Base-by-base conservation (phyloP, 1,284 basidiomycete species). In the Pterulicium gracile region DNA sequence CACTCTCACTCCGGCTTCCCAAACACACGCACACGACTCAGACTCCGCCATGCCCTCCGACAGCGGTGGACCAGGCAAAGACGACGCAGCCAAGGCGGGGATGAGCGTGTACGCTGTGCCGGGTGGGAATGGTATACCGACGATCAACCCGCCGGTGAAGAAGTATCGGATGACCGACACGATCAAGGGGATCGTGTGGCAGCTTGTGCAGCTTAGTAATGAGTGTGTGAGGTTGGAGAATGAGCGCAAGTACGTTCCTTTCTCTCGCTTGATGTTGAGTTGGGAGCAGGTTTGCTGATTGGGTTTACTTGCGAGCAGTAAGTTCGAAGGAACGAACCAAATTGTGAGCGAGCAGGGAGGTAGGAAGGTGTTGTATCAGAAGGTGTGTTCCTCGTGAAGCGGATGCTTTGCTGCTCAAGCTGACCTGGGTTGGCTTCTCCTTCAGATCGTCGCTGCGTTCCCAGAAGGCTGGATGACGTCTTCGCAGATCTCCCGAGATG, bases 161-260 rank as follows among this genome's bases (percentile, higher is more conserved):
- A 77, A 77, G 60, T 88, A 81, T 55, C 65, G 81, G 13, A 62
- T 88, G 64, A 86, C 81, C 44, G 86, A 89, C 51, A 61, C 63
- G 52, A 87, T 89, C 81, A 84, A 85, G 68, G 63, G 61, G 22
- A 73, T 77, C 43, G 75, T 88, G 52, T 89, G 86, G 86, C 75
- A 83, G 61, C 67, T 88, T 4, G 86, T 89, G 39, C 68, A 79
- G 56, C 59, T 89, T 50, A 87, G 83, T 59, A 88, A 88, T 56
- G 86, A 88, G 64, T 78, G 78, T 47, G 85, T 81, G 62, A 64
- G 82, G 54, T 63, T 89, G 60, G 84, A 87, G 65, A 88, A 88
- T 56, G 83, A 88, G 74, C 88, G 87, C 63, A 85, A 86, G 84
- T 88, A 57, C 23, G 82, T 73, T 21, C n/a, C 7, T 7, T 39